These are phyloP conservation scores for Wickerhamomyces sp. DNA, from an alignment of 1,139 yeast genomes.

Conservation along the genomic window DNA sequence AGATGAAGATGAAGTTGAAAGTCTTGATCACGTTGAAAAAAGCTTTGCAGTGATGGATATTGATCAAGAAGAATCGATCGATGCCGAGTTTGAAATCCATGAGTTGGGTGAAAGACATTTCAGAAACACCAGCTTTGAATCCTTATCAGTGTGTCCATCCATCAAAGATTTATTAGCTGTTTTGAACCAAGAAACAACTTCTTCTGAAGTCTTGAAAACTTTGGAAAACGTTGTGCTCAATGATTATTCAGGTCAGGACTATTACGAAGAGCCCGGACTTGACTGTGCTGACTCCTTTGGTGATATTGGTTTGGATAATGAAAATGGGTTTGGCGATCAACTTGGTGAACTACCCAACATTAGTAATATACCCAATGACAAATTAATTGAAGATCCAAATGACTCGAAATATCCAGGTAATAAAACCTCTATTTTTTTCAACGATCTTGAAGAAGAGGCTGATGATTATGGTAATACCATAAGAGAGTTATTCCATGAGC, in stretches of 20 bases:
- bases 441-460: conserved; percentile 27
- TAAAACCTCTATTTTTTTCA: conserved; percentile 21
- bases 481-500: conserved; percentile 20
- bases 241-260: not conserved
- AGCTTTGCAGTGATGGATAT: conserved; percentile 27
- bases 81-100: conserved; percentile 1
- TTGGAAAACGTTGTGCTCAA: conserved; percentile 12
- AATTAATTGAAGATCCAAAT: conserved; percentile 7
- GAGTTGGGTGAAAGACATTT: conserved; percentile 6
- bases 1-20: conserved; percentile 12
- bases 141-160: conserved; percentile 15
- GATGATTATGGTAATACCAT: conserved; percentile 24
- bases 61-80: conserved; percentile 26
- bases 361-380: not conserved
- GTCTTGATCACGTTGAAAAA: conserved; percentile 12
- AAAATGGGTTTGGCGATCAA: conserved; percentile 4
- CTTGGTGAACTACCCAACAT: not conserved
- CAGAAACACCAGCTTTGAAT: conserved; percentile 2
- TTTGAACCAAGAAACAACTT: conserved; percentile 13
- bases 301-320: conserved; percentile 4
- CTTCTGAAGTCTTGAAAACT: conserved; percentile 15
- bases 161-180: conserved; percentile 15
- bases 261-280: conserved; percentile 1
- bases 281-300: conserved; percentile 13
- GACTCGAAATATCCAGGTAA: conserved; percentile 20